Evolutionary conservation across 179 eudicot genomes (phyloP).

Genomic region (Silene vulgaris): DNA sequence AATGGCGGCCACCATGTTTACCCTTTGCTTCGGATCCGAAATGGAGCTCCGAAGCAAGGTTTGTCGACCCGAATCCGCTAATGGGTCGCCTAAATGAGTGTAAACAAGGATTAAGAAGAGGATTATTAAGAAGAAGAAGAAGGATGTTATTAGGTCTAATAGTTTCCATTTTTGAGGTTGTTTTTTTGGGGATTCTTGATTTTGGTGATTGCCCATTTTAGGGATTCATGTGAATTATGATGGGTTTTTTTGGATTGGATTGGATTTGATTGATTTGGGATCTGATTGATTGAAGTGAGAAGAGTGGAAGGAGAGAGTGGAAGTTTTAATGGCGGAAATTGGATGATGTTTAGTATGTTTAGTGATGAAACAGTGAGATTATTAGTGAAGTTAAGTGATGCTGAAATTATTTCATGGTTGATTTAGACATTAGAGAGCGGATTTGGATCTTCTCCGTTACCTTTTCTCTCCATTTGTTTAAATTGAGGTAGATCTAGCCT

Average conservation of each 20-base stretch:
- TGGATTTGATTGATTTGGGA: not conserved
- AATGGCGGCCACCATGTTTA: slow-evolving; percentile 37
- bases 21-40: slow-evolving; percentile 58
- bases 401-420: too few relatives aligned
- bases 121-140: slow-evolving; percentile 53
- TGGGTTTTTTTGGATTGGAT: not conserved
- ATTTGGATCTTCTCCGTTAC: too few relatives aligned
- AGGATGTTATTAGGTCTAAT: slow-evolving; percentile 46
- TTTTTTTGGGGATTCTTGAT: slow-evolving; percentile 58
- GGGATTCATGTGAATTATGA: not conserved
- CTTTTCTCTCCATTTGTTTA: too few relatives aligned
- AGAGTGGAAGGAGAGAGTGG: not conserved
- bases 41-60: slow-evolving; percentile 52
- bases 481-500: too few relatives aligned
- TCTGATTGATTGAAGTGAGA: not conserved
- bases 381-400: too few relatives aligned
- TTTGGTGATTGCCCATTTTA: slow-evolving; percentile 54
- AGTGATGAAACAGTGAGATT: not conserved
- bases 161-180: slow-evolving; percentile 53
- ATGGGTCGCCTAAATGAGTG: slow-evolving; percentile 67
- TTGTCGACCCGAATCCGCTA: slow-evolving; percentile 75
- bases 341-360: not conserved
- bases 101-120: slow-evolving; percentile 59
- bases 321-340: not conserved
- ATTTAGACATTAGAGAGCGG: too few relatives aligned